Evolutionary conservation across 371 early-diverging fungal genomes (phyloP).

Genomic region (Actinomortierella wolfii): DNA sequence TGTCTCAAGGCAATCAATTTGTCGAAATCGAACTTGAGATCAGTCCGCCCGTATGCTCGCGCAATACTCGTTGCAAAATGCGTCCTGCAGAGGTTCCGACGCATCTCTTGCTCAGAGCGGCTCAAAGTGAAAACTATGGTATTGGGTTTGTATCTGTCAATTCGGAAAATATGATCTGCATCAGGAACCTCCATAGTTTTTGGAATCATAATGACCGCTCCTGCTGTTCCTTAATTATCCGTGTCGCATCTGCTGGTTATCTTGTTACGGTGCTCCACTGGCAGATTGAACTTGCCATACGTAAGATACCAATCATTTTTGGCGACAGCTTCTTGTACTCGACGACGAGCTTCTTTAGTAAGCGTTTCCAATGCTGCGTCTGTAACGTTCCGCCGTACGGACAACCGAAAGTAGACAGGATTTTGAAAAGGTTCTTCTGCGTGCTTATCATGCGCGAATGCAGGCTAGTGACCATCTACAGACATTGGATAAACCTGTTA

Average conservation of each 20-base stretch:
- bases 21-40: too few relatives aligned
- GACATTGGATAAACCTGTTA: too few relatives aligned
- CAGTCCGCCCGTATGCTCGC: too few relatives aligned
- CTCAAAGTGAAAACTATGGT: slow-evolving; percentile 13
- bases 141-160: slow-evolving; percentile 14
- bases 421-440: slow-evolving; percentile 4
- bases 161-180: not conserved
- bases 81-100: too few relatives aligned
- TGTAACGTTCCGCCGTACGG: not conserved
- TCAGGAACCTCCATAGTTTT: not conserved
- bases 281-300: slow-evolving; percentile 24
- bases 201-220: not conserved
- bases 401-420: slow-evolving; percentile 15
- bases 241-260: not conserved
- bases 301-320: slow-evolving; percentile 2
- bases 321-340: slow-evolving; percentile 2
- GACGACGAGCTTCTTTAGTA: slow-evolving; percentile 6
- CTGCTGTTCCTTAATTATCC: not conserved
- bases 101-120: slow-evolving; percentile 1
- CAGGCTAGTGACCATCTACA: too few relatives aligned
- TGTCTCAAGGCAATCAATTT: too few relatives aligned
- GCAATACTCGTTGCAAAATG: too few relatives aligned
- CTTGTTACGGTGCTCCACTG: slow-evolving; percentile 6
- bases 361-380: slow-evolving; percentile 4
- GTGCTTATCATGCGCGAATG: too few relatives aligned